Base-by-base conservation (phyloP, 2,329 filamentous ascomycete genomes). In the Colletotrichum sp. region DNA sequence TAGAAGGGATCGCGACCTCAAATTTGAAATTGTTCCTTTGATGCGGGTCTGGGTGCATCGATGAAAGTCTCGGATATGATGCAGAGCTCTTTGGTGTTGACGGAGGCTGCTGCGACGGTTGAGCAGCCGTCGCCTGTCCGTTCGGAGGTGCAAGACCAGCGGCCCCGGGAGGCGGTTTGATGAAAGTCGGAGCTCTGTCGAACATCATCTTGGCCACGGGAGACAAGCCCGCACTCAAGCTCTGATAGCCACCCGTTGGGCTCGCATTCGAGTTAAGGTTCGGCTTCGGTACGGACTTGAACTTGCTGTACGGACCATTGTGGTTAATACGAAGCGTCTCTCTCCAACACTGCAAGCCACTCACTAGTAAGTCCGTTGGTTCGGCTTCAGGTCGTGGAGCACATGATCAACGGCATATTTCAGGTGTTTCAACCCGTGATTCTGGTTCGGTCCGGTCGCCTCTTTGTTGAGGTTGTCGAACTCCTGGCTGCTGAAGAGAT, bases 361-460 rank as follows among this genome's bases (percentile, higher is more conserved):
- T 82, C 85, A 95, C 93, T 91, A 95, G 80, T 93, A 87, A 12
- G 94, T 93, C 78, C 94, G 87, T 76, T 93, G 92, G n/a, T 93
- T 90, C 3, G 92, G 90, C 81, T 93, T 92, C 72, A 98, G 85
- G 55, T 98, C 90, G 78, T 93, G 92, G 73, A 95, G 91, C 34
- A 98, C 88, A 82, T 96, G 93, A 79, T 94, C 90, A 62, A 96
- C 88, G 13, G 93, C 93, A 79, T 93, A 92, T 79, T 95, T 93
- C 63, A 96, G 30, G n/a, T 76, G 74, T 34, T 76, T 76, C 71
- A 76, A 13, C 21, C 74, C 74, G 87, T 78, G 92, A 91, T 81
- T 91, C 90, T 24, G 94, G 93, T 34, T 87, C 28, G 91, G 86
- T 77, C 87, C 90, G 55, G 88, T 85, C 75, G 93, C 92, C 82